Conservation (phyloP, 306 rosid genomes). For the Cicer bijugum region DNA sequence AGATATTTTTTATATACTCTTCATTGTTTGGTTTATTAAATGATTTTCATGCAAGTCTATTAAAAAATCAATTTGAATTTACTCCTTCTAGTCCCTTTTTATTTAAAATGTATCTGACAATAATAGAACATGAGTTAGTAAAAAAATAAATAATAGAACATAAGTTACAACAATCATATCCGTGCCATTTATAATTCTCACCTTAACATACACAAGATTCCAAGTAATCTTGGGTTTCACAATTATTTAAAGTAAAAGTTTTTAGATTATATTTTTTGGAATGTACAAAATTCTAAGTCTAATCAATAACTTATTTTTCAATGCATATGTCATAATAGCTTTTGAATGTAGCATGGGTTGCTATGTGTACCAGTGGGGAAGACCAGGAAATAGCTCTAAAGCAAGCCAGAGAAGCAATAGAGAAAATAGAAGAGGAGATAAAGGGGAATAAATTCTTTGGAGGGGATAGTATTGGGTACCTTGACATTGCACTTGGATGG, state of each 20-base stretch:
- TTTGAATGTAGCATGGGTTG: conserved; percentile 21
- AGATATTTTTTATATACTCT: no score
- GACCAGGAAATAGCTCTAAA: conserved; percentile 44
- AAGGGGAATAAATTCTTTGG: conserved; percentile 56
- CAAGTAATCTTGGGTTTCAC: neutral
- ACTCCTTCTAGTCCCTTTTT: no score
- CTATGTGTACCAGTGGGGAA: conserved; percentile 46
- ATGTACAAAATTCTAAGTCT: neutral
- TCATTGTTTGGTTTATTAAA: neutral
- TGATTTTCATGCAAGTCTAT: neutral
- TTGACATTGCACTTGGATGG: conserved; percentile 67
- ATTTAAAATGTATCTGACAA: no score
- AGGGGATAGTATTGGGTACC: conserved; percentile 60
- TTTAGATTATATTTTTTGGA: neutral
- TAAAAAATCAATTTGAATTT: no score
- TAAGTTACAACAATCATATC: neutral
- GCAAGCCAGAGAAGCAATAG: conserved; percentile 48
- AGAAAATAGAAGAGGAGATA: conserved; percentile 53
- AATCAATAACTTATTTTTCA: conserved; percentile 1
- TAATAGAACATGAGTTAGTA: no score
- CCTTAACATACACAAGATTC: neutral
- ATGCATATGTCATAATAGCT: conserved; percentile 38
- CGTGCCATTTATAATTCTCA: no score
- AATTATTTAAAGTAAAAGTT: neutral
- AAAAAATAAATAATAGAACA: no score